Evolutionary conservation across 306 rosid genomes (phyloP), one percentile per base, ranked within the genome.

Genomic region (Lathyrus sativus): DNA sequence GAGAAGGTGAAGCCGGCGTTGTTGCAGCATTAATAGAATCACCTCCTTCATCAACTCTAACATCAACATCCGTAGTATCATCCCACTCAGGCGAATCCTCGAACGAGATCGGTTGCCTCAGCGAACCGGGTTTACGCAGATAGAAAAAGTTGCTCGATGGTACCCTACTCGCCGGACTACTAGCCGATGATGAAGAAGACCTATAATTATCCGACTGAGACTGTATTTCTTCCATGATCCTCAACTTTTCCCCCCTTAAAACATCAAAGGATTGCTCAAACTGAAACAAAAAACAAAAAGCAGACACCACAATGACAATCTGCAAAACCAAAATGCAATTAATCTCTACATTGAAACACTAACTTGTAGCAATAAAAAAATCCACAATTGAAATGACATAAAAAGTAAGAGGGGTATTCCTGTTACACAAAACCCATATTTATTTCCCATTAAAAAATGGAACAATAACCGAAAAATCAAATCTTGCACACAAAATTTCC

Each of bases 1-100:
- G 97, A 19, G 99, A 90, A 3, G 96, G 97, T 14, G 99, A 93
- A 68, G 74, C 95, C 1, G 97, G 90, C 4, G 97, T 86, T 33
- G 90, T 87, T 1, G 92, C 92, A 31, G 49, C 74, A 66, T 88
- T 83, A 53, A 91, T 95, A 15, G 97, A 85, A 66, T 95, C 99
- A 51, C 88, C 91, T 74, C 96, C 97, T 66, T 88, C 96, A 22
- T 90, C 99, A 66, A 87, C 80, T 79, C 91, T 85, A 56, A 80
- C 86, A 59, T 85, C 91, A 11, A 84, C 13, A 65, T 95, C 92
- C 14, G 96, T 91, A 67, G 88, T 87, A 68, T 95, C 99, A 28
- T 84, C 99, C 99, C 99, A 95, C 65, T 90, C 97, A 2, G 99
- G 99, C 41, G 99, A 95, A 81, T 95, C 99, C 81, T 95, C 99